These are phyloP conservation scores for Aegle marmelos DNA, from an alignment of 345 rosid species.

Conservation along the genomic window DNA sequence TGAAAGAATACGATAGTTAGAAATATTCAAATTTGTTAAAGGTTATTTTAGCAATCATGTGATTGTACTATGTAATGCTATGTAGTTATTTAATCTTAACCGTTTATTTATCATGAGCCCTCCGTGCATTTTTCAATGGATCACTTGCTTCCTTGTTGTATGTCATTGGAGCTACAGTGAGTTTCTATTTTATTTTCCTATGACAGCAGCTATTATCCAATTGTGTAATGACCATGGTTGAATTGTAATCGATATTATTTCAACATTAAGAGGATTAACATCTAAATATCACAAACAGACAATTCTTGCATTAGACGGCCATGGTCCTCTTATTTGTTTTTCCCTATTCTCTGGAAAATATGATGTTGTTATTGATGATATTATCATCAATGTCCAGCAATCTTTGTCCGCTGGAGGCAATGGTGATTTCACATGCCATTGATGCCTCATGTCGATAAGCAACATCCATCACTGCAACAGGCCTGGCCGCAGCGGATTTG, in stretches of 20 bases:
- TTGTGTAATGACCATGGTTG: neutral
- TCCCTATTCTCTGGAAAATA: neutral
- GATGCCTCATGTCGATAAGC: neutral
- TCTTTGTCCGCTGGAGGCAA: neutral
- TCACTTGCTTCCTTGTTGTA: neutral
- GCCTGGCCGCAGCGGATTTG: slow-evolving; percentile 17
- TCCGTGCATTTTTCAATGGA: neutral
- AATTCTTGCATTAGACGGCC: neutral
- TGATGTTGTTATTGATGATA: neutral
- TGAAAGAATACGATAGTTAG: slow-evolving; percentile 26
- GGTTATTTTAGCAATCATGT: slow-evolving; percentile 9
- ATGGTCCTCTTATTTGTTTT: neutral
- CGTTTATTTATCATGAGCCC: neutral
- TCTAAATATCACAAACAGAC: neutral
- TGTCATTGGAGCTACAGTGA: neutral
- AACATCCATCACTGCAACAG: slow-evolving; percentile 29
- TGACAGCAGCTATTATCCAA: neutral
- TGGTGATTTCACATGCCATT: neutral
- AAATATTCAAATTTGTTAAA: slow-evolving; percentile 15
- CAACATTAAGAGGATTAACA: neutral
- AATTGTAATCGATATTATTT: neutral
- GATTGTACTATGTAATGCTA: slow-evolving; percentile 10
- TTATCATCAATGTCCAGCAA: neutral
- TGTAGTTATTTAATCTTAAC: neutral
- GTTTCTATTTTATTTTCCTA: neutral